Percentiles rank a stretch among this genome's conserved stretches.
These are phyloP conservation scores for Novymonas esmeraldas DNA, from an alignment of 208 protist genomes.

Conservation along the genomic window DNA sequence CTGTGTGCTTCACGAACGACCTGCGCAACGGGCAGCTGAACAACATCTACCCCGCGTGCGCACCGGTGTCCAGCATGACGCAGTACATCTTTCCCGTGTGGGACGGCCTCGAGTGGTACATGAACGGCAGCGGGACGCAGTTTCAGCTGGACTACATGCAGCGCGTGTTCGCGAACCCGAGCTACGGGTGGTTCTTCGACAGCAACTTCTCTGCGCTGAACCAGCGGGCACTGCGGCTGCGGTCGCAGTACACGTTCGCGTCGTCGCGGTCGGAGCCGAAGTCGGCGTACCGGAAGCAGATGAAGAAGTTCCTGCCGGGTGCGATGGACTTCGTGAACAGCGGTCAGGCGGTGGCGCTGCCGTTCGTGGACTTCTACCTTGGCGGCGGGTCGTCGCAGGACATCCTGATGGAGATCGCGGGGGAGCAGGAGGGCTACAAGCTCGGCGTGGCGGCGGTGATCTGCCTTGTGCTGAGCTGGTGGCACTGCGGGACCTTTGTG, in stretches of 20 bases:
- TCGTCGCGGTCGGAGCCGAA: conserved; percentile 6
- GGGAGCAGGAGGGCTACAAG: conserved; percentile 40
- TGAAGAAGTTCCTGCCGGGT: conserved; percentile 20
- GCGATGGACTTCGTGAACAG: conserved; percentile 18
- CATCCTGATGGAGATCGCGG: conserved; percentile 20
- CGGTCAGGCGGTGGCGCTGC: neutral
- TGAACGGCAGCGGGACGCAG: conserved; percentile 27
- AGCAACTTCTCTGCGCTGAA: conserved; percentile 40
- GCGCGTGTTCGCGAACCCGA: conserved; percentile 42
- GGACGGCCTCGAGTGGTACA: conserved; percentile 27
- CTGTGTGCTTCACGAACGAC: conserved; percentile 57
- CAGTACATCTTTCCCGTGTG: conserved; percentile 47
- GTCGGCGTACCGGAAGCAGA: conserved; percentile 7
- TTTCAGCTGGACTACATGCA: conserved; percentile 35
- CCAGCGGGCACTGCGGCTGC: conserved; percentile 26
- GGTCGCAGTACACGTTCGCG: conserved; percentile 43
- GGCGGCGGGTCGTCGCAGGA: conserved; percentile 46
- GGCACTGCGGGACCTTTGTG: conserved; percentile 41
- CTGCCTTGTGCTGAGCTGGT: conserved; percentile 36
- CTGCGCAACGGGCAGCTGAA: conserved; percentile 20
- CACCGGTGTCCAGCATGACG: conserved; percentile 35
- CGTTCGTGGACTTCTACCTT: conserved; percentile 27
- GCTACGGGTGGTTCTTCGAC: conserved; percentile 61
- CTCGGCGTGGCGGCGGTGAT: conserved; percentile 44
- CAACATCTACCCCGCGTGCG: conserved; percentile 25